phyloP scores from a whole-genome alignment of 352 stramenopile species.

The Pythium plurisporium region DNA sequence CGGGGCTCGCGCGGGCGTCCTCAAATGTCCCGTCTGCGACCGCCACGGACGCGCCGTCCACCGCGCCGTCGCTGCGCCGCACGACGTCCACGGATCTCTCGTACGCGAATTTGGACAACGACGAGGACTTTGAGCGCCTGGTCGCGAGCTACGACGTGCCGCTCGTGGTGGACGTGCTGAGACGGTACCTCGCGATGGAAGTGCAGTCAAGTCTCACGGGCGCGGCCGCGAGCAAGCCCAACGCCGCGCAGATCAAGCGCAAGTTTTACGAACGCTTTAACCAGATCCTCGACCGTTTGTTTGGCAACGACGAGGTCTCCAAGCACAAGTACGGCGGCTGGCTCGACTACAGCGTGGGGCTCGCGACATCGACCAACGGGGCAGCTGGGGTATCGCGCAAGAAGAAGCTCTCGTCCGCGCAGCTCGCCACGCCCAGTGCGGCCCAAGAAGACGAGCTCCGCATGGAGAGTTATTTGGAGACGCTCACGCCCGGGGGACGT shows the following conservation, averaged over 20 bases:
- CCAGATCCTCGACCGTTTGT: constrained; percentile 76
- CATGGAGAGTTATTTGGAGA: constrained; percentile 46
- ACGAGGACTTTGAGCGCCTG: constrained; percentile 66
- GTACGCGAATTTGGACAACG: constrained; percentile 41
- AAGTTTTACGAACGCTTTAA: constrained; percentile 87
- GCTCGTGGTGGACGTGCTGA: constrained; percentile 50
- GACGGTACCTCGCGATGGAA: constrained; percentile 64
- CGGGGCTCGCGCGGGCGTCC: too few relatives aligned
- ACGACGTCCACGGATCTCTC: constrained; percentile 9
- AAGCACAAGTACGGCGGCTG: constrained; percentile 78
- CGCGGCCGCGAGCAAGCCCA: constrained; percentile 54
- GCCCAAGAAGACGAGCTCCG: constrained; percentile 44
- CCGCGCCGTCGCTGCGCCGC: neutral
- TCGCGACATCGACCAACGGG: constrained; percentile 10
- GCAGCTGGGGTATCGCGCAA: constrained; percentile 27
- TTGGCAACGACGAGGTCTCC: constrained; percentile 65
- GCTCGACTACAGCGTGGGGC: constrained; percentile 75
- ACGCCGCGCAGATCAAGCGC: constrained; percentile 71
- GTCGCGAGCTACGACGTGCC: constrained; percentile 66
- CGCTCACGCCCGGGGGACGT: constrained; percentile 43
- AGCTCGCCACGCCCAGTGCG: constrained; percentile 25
- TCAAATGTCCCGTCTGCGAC: too few relatives aligned
- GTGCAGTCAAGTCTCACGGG: constrained; percentile 53
- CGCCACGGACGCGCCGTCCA: neutral
- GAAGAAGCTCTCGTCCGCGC: constrained; percentile 33